Evolutionary conservation across 805 yeast genomes (phyloP).

Genomic region (Wickerhamiella musiphila): DNA sequence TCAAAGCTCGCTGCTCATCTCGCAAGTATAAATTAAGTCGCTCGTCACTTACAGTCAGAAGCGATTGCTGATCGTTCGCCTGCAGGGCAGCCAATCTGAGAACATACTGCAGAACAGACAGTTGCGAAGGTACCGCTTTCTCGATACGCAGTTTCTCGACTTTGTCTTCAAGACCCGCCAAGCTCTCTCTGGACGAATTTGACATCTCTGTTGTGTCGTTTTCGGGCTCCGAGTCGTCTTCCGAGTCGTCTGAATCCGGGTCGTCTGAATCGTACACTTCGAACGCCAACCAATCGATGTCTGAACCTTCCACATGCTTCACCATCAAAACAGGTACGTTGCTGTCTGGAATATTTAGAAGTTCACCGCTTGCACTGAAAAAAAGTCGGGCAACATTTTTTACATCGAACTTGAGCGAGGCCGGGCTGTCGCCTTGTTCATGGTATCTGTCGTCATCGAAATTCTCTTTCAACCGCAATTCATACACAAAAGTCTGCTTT

Average conservation of each 20-base stretch:
- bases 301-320: constrained; percentile 22
- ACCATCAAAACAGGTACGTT: constrained; percentile 50
- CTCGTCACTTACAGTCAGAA: constrained; percentile 47
- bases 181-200: constrained; percentile 16
- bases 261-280: constrained; percentile 26
- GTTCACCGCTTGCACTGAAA: constrained; percentile 52
- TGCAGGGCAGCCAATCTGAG: constrained; percentile 44
- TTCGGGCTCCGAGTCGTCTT: constrained; percentile 18
- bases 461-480: constrained; percentile 33
- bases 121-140: constrained; percentile 17
- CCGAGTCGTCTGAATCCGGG: constrained; percentile 8
- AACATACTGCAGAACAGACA: constrained; percentile 47
- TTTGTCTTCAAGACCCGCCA: constrained; percentile 8
- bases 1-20: constrained; percentile 27
- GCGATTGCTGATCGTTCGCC: constrained; percentile 35
- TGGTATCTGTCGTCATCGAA: constrained; percentile 61
- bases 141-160: constrained; percentile 3
- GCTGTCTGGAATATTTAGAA: constrained; percentile 44
- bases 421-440: constrained; percentile 29
- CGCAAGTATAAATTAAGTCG: constrained; percentile 40
- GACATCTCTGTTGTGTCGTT: neutral
- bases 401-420: neutral
- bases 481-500: constrained; percentile 22
- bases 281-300: constrained; percentile 35
- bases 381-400: constrained; percentile 32